A percentile compares a stretch with the other conserved stretches of the same genome.
Conservation (phyloP, 495 filamentous ascomycete species). For the Tuber magnatum region DNA sequence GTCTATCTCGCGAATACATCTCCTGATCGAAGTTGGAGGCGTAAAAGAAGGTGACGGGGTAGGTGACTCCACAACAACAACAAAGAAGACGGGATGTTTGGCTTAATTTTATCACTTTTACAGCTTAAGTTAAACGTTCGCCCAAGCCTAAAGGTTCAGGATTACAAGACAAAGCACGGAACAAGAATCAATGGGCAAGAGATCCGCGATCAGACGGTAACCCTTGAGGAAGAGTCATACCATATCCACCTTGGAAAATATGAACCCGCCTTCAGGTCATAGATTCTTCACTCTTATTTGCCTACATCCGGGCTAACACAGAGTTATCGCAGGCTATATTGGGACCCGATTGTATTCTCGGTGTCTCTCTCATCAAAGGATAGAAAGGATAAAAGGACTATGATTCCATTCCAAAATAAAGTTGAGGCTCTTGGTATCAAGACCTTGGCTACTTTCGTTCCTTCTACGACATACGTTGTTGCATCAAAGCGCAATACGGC, state of each 20-base stretch:
- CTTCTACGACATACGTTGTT: slow-evolving; percentile 78
- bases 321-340: slow-evolving; percentile 41
- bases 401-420: slow-evolving; percentile 53
- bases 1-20: slow-evolving; percentile 81
- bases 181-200: slow-evolving; percentile 67
- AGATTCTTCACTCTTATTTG: slow-evolving; percentile 9
- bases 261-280: slow-evolving; percentile 45
- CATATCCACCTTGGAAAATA: slow-evolving; percentile 36
- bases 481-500: slow-evolving; percentile 83
- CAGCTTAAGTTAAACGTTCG: slow-evolving; percentile 56
- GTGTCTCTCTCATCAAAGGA: slow-evolving; percentile 76
- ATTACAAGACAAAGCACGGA: slow-evolving; percentile 69
- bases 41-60: slow-evolving; percentile 66
- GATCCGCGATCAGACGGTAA: slow-evolving; percentile 48
- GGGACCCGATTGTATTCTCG: slow-evolving; percentile 72
- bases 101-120: slow-evolving; percentile 11
- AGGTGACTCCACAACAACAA: slow-evolving; percentile 22
- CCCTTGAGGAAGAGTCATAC: slow-evolving; percentile 23
- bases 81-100: background rate
- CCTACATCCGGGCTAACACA: slow-evolving; percentile 12
- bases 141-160: slow-evolving; percentile 58
- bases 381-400: slow-evolving; percentile 60
- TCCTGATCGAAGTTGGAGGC: slow-evolving; percentile 63
- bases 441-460: slow-evolving; percentile 61
- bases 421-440: slow-evolving; percentile 85